Conservation (phyloP, 345 rosid genomes). For the Acer saccharum region DNA sequence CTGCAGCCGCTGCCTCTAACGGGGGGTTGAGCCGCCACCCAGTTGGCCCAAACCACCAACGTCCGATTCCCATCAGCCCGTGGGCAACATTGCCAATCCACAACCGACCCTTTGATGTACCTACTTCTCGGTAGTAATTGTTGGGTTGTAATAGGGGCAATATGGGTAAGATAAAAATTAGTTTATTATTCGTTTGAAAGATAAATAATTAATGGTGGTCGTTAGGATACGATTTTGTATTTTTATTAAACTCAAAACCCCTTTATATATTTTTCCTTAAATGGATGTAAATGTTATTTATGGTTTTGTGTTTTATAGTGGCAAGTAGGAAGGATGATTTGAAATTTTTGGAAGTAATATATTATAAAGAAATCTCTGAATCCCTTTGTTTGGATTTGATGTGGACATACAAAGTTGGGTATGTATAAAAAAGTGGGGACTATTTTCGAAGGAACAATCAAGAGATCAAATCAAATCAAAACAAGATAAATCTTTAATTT, state of each 20-base stretch:
- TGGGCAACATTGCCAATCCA: slow-evolving; percentile 54
- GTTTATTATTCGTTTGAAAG: neutral
- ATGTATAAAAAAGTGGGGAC: neutral
- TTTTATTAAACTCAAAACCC: neutral
- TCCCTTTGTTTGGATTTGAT: neutral
- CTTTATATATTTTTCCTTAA: neutral
- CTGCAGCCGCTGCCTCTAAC: slow-evolving; percentile 22
- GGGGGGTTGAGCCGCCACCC: slow-evolving; percentile 18
- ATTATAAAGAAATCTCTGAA: neutral
- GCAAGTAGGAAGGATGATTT: slow-evolving; percentile 5
- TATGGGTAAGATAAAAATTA: neutral
- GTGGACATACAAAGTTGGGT: neutral
- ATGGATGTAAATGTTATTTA: neutral
- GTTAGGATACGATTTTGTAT: slow-evolving; percentile 14
- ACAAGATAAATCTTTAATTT: too few relatives aligned
- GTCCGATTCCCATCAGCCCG: slow-evolving; percentile 38
- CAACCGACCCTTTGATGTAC: slow-evolving; percentile 26
- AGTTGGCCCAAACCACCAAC: slow-evolving; percentile 24
- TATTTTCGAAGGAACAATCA: neutral
- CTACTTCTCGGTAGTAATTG: slow-evolving; percentile 32
- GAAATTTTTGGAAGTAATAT: neutral
- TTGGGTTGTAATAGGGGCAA: neutral
- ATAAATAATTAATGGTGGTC: neutral
- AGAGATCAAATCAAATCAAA: neutral
- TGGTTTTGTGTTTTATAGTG: neutral